Percentiles rank a stretch among this genome's conserved stretches.
These are phyloP conservation scores for Wickerhamomyces ciferrii DNA, from an alignment of 805 yeast genomes.

Conservation along the genomic window DNA sequence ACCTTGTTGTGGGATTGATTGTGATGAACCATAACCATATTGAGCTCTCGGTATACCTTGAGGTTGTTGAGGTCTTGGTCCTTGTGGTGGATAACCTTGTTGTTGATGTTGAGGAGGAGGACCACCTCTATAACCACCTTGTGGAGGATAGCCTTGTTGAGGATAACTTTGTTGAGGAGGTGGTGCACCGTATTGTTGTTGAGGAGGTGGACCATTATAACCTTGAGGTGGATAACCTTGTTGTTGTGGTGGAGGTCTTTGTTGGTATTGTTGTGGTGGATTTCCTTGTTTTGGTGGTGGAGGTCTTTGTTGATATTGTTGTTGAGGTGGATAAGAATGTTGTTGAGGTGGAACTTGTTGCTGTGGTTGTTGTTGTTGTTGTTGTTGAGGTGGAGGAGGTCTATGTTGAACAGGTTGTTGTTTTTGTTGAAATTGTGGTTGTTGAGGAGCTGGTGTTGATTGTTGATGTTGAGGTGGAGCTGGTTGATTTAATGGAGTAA, in stretches of 20 bases:
- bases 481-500: constrained; percentile 7
- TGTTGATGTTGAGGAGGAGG: constrained; percentile 11
- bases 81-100: constrained; percentile 5
- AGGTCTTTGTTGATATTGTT: neutral
- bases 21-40: neutral
- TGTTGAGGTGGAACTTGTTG: constrained; percentile 7
- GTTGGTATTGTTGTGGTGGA: constrained; percentile 3
- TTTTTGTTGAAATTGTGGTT: constrained; percentile 5
- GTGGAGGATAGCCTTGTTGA: constrained; percentile 5
- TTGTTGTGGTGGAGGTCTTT: constrained; percentile 1
- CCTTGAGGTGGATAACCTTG: neutral
- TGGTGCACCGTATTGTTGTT: neutral
- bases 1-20: constrained; percentile 1
- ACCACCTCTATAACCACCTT: neutral
- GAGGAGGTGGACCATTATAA: neutral
- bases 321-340: constrained; percentile 1
- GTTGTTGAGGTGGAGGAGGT: constrained; percentile 3
- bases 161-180: neutral
- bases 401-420: constrained; percentile 6
- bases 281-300: constrained; percentile 4
- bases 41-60: neutral
- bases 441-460: constrained; percentile 11
- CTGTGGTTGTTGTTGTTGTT: constrained; percentile 4
- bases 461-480: constrained; percentile 2
- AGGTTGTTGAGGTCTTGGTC: constrained; percentile 3